A percentile compares a stretch with the other conserved stretches of the same genome.
phyloP scores from a whole-genome alignment of 2,329 filamentous ascomycete genomes.

The Colletotrichum sp. region DNA sequence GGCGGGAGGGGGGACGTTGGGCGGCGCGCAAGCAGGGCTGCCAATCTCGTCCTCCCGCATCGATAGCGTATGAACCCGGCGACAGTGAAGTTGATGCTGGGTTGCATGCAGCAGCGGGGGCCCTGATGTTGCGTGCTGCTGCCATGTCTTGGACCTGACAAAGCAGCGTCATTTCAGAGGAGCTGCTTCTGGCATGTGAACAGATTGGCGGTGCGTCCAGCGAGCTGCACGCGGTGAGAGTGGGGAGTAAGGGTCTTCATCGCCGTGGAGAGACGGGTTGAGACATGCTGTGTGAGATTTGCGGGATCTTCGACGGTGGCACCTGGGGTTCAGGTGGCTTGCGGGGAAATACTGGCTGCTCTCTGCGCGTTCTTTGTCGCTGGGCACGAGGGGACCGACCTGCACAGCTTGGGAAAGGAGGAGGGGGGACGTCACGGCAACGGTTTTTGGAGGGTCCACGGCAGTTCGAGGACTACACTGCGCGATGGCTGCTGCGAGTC shows the following conservation, averaged over 20 bases:
- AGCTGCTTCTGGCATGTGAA: conserved; percentile 1
- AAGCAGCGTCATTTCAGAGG: neutral
- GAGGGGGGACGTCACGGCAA: neutral
- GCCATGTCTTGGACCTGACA: neutral
- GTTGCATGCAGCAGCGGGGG: neutral
- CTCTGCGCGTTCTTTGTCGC: neutral
- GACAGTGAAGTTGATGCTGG: neutral
- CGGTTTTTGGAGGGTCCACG: neutral
- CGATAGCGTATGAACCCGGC: conserved; percentile 9
- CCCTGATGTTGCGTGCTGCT: neutral
- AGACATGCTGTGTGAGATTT: neutral
- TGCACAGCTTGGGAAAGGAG: neutral
- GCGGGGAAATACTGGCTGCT: neutral
- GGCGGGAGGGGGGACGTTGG: neutral
- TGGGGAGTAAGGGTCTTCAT: neutral
- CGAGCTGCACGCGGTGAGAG: neutral
- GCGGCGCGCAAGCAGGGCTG: neutral
- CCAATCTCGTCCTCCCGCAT: conserved; percentile 5
- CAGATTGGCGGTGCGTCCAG: neutral
- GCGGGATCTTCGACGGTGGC: neutral
- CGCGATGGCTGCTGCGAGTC: neutral
- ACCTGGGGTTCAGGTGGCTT: neutral
- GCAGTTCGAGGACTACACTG: neutral
- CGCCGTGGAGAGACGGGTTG: neutral
- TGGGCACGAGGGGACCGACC: neutral